phyloP scores from a whole-genome alignment of 108 stramenopile genomes.

The Nannochloropsis oceanica region DNA sequence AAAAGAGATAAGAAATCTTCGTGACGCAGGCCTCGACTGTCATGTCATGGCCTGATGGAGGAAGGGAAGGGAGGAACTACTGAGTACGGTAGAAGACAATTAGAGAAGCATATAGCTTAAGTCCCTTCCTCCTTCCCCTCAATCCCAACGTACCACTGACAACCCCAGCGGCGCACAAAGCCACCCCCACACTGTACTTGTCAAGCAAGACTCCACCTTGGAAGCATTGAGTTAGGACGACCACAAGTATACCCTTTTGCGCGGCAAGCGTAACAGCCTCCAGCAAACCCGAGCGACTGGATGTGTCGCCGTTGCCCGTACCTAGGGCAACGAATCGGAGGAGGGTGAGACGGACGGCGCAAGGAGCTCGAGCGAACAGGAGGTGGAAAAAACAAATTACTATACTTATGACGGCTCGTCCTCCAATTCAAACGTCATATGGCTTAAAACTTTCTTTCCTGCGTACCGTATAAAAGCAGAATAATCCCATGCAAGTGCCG shows the following conservation, averaged over 20 bases:
- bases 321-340: not conserved
- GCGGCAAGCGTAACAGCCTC: slow-evolving; percentile 12
- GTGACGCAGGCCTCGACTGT: slow-evolving; percentile 76
- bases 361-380: no score
- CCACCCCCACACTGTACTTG: slow-evolving; percentile 73
- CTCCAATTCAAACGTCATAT: slow-evolving; percentile 16
- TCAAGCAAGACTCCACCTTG: slow-evolving; percentile 68
- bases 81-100: not conserved
- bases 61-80: not conserved
- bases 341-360: not conserved
- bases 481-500: slow-evolving; percentile 56
- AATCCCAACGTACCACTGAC: slow-evolving; percentile 18
- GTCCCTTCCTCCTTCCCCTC: no score
- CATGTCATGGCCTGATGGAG: slow-evolving; percentile 66
- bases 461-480: slow-evolving; percentile 83
- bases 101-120: no score
- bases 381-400: slow-evolving; percentile 1
- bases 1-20: slow-evolving; percentile 75
- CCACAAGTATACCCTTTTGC: slow-evolving; percentile 51
- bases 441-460: no score
- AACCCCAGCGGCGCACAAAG: slow-evolving; percentile 59
- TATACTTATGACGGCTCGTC: slow-evolving; percentile 58
- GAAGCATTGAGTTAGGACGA: slow-evolving; percentile 80
- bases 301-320: not conserved
- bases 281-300: not conserved